A percentile compares a stretch with the other conserved stretches of the same genome.
phyloP scores from a whole-genome alignment of 177 flowering plant genomes.

The Tripterygium wilfordii region DNA sequence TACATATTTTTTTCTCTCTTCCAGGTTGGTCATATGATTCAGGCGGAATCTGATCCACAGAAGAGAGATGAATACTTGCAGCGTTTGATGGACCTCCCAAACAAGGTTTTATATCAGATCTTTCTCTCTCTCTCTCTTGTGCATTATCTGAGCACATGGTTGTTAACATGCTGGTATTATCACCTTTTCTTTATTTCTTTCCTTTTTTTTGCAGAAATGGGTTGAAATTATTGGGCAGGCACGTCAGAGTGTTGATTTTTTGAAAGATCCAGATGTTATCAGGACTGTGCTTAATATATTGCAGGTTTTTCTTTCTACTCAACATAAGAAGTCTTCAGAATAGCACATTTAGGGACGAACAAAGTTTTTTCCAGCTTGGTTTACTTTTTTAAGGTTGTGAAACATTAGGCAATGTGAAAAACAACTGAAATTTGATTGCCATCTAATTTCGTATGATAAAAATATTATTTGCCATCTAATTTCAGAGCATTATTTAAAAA shows the following conservation, averaged over 20 bases:
- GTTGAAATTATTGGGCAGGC: conserved; percentile 95
- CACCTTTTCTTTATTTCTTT: conserved; percentile 2
- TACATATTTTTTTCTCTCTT: background rate
- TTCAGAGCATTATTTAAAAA: too few species aligned
- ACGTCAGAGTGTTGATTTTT: conserved; percentile 76
- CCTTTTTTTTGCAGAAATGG: conserved; percentile 74
- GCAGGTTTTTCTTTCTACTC: conserved; percentile 51
- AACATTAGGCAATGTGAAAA: too few species aligned
- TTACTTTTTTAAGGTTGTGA: too few species aligned
- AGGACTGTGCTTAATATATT: conserved; percentile 86
- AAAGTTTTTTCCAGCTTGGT: too few species aligned
- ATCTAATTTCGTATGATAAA: too few species aligned
- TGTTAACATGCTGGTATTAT: too few species aligned
- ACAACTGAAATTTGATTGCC: too few species aligned
- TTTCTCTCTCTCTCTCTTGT: background rate
- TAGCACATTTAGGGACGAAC: too few species aligned
- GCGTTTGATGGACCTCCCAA: conserved; percentile 92
- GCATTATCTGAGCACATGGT: too few species aligned
- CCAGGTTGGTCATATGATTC: conserved; percentile 96
- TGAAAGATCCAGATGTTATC: conserved; percentile 89
- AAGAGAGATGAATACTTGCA: conserved; percentile 91
- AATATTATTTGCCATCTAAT: too few species aligned
- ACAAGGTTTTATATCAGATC: conserved; percentile 74
- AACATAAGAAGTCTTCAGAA: too few species aligned
- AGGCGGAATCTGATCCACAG: conserved; percentile 91